These are phyloP conservation scores for Echites panduratus DNA, from an alignment of 257 asterid species.

Conservation along the genomic window DNA sequence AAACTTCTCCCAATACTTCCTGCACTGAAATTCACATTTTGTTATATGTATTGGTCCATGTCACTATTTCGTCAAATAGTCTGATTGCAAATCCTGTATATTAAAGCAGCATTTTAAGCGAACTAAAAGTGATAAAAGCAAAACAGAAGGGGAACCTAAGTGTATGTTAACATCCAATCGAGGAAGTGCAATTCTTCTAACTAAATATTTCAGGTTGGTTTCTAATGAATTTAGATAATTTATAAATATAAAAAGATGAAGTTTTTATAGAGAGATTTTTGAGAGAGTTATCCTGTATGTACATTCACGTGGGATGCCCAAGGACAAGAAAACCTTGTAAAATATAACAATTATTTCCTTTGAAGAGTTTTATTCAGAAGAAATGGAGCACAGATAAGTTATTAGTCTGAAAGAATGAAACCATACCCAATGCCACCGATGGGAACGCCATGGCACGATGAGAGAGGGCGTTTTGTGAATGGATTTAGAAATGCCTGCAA, in stretches of 20 bases:
- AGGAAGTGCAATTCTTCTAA: neutral
- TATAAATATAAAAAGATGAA: neutral
- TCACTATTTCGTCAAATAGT: neutral
- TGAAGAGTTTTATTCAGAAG: neutral
- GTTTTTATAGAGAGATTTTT: neutral
- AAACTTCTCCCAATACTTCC: slow-evolving; percentile 98
- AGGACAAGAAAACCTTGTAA: neutral
- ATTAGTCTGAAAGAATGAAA: neutral
- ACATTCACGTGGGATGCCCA: neutral
- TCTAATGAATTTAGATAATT: neutral
- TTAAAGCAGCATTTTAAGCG: neutral
- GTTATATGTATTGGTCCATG: slow-evolving; percentile 11
- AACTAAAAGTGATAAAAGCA: neutral
- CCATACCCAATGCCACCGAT: slow-evolving; percentile 92
- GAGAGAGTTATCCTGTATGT: neutral
- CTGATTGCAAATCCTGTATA: neutral
- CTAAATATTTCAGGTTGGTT: neutral
- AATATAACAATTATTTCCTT: neutral
- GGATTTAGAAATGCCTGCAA: slow-evolving; percentile 84
- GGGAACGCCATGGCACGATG: slow-evolving; percentile 95
- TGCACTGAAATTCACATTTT: slow-evolving; percentile 50
- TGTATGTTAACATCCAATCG: neutral
- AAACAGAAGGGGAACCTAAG: no score
- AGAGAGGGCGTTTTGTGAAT: slow-evolving; percentile 57
- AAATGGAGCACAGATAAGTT: neutral